phyloP scores from a whole-genome alignment of 371 early-diverging fungal species.

The Apophysomyces trapeziformis region DNA sequence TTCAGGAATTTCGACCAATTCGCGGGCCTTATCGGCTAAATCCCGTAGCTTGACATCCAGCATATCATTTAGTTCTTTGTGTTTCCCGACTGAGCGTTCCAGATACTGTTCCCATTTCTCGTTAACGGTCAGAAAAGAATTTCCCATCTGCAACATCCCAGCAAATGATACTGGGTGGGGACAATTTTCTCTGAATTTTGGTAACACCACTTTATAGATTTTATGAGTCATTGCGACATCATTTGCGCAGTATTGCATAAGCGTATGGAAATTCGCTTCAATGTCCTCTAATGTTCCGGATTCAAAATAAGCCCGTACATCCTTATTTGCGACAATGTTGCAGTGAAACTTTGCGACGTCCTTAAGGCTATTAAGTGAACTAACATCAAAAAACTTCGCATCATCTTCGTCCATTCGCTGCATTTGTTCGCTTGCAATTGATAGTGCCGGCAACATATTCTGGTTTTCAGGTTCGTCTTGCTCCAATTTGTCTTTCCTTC shows the following conservation, averaged over 20 bases:
- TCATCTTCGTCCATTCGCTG: constrained; percentile 16
- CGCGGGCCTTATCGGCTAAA: constrained; percentile 73
- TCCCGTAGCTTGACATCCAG: constrained; percentile 65
- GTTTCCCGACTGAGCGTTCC: constrained; percentile 58
- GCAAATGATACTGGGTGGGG: constrained; percentile 95
- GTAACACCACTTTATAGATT: constrained; percentile 74
- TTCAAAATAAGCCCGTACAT: constrained; percentile 70
- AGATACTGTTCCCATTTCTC: constrained; percentile 79
- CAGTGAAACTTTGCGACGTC: constrained; percentile 85
- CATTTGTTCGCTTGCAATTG: constrained; percentile 37
- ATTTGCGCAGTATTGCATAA: constrained; percentile 88
- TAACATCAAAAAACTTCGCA: constrained; percentile 64
- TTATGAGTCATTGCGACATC: constrained; percentile 85
- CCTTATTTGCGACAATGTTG: constrained; percentile 75
- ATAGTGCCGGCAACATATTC: constrained; percentile 25
- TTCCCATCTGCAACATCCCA: constrained; percentile 91
- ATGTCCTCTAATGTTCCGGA: constrained; percentile 62
- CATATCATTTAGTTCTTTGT: constrained; percentile 54
- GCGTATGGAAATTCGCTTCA: constrained; percentile 57
- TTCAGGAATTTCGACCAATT: constrained; percentile 29
- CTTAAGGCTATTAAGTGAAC: constrained; percentile 80
- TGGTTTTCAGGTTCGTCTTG: constrained; percentile 17
- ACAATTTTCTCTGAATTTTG: constrained; percentile 77
- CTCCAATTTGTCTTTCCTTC: constrained; percentile 28
- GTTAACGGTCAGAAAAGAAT: constrained; percentile 81